Evolutionary conservation across 371 early-diverging fungal genomes (phyloP).

Genomic region (Dinochytrium kinnereticum): DNA sequence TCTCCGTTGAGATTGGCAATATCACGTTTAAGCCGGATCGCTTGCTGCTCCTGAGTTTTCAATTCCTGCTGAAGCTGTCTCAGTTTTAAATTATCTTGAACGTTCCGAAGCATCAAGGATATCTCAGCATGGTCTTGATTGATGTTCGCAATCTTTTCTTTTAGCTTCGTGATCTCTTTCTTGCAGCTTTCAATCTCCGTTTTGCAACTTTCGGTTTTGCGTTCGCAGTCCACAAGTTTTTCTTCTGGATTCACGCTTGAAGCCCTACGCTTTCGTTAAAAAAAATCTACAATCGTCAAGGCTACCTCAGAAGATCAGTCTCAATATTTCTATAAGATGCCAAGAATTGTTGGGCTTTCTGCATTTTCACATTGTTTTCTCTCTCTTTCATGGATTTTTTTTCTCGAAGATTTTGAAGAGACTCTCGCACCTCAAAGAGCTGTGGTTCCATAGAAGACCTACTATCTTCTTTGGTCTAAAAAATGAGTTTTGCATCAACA

Average conservation of each 20-base stretch:
- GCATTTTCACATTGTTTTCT: background rate
- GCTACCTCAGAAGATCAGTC: constrained; percentile 21
- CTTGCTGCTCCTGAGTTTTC: constrained; percentile 40
- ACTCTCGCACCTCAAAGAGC: background rate
- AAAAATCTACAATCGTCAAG: background rate
- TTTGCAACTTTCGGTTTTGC: constrained; percentile 20
- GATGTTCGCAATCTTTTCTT: constrained; percentile 31
- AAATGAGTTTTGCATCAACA: background rate
- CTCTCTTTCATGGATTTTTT: background rate
- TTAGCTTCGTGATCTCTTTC: constrained; percentile 7
- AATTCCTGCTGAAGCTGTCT: constrained; percentile 53
- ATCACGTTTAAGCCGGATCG: constrained; percentile 23
- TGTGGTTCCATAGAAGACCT: background rate
- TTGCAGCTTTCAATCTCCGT: constrained; percentile 28
- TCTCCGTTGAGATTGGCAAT: constrained; percentile 17
- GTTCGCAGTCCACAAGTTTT: constrained; percentile 12
- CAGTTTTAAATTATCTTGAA: constrained; percentile 72
- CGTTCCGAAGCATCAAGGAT: constrained; percentile 57
- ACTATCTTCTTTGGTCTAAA: background rate
- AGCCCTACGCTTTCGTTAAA: background rate
- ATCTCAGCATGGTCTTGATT: constrained; percentile 32
- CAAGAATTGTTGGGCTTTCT: constrained; percentile 8
- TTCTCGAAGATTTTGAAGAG: background rate
- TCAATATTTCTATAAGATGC: background rate
- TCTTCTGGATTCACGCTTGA: constrained; percentile 15